Percentiles rank a stretch among this genome's conserved stretches.
Evolutionary conservation across 495 filamentous ascomycete species (phyloP).

Genomic region (Saxophila tyrrhenica): DNA sequence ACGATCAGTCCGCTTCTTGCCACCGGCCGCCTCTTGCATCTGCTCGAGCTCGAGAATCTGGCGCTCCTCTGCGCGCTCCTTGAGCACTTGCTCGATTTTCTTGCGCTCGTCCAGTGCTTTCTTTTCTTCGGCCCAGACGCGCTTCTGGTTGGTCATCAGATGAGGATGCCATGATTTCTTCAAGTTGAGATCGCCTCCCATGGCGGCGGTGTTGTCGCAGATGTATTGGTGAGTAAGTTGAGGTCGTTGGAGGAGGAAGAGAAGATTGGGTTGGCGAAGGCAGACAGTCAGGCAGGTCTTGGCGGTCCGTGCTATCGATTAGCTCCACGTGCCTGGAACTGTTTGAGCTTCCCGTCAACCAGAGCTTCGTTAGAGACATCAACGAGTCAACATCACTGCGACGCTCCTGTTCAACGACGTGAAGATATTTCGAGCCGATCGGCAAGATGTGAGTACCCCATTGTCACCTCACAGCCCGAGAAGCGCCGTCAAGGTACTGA

Average conservation of each 20-base stretch:
- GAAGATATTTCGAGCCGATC: no score
- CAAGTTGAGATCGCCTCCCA: constrained; percentile 84
- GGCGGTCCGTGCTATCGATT: no score
- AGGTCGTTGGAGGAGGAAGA: background rate
- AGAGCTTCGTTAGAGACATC: no score
- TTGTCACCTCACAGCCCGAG: no score
- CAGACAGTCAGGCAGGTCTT: no score
- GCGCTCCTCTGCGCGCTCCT: constrained; percentile 90
- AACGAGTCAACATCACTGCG: no score
- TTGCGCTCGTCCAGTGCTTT: constrained; percentile 94
- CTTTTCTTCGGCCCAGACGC: constrained; percentile 79
- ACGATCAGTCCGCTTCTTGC: constrained; percentile 56
- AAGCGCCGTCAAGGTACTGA: no score
- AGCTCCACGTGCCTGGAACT: no score
- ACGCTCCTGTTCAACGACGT: no score
- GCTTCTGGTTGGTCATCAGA: constrained; percentile 68
- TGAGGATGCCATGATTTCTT: constrained; percentile 97
- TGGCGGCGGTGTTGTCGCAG: constrained; percentile 29
- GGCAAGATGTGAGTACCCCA: background rate
- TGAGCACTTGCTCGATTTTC: constrained; percentile 69
- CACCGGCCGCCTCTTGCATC: constrained; percentile 81
- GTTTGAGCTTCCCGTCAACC: no score
- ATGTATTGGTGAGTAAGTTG: background rate
- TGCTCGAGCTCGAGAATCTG: constrained; percentile 82
- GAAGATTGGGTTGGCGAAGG: background rate